Conservation (phyloP, 768 basidiomycete species). For the Coprinopsis sp. region DNA sequence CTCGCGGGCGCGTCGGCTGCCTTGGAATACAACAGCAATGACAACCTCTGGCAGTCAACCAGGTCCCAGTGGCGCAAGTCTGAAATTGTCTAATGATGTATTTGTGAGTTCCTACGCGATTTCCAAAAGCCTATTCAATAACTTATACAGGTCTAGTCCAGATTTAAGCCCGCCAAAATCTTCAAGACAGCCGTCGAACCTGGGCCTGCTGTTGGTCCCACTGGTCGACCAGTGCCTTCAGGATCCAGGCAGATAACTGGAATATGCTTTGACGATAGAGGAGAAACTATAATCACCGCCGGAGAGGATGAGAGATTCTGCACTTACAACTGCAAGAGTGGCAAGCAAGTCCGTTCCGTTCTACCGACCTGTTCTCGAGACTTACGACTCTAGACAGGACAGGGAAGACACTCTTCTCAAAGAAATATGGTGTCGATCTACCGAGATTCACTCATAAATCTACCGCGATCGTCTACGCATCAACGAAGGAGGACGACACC, state of each 20-base stretch:
- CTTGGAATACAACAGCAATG: background rate
- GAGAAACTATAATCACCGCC: conserved; percentile 81
- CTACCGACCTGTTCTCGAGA: conserved; percentile 17
- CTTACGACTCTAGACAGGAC: conserved; percentile 40
- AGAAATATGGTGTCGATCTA: conserved; percentile 95
- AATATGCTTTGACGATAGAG: conserved; percentile 86
- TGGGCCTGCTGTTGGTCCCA: conserved; percentile 42
- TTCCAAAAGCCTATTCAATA: conserved; percentile 6
- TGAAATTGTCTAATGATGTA: conserved; percentile 42
- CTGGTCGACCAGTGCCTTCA: conserved; percentile 27
- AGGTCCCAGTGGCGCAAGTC: conserved; percentile 17
- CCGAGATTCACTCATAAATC: conserved; percentile 94
- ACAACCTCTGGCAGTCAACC: background rate
- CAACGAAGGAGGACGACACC: conserved; percentile 93
- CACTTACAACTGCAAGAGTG: conserved; percentile 82
- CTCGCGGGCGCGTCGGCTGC: background rate
- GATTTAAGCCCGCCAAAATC: conserved; percentile 85
- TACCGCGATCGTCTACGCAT: conserved; percentile 80
- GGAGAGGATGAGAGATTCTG: conserved; percentile 91
- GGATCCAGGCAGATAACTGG: conserved; percentile 78
- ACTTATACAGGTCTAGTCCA: conserved; percentile 39
- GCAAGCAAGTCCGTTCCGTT: conserved; percentile 71
- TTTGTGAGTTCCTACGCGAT: conserved; percentile 32
- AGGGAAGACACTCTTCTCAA: conserved; percentile 76
- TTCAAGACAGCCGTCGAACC: conserved; percentile 76